Base-by-base conservation (phyloP, 1,284 basidiomycete species). In the Blastosporella zonata region DNA sequence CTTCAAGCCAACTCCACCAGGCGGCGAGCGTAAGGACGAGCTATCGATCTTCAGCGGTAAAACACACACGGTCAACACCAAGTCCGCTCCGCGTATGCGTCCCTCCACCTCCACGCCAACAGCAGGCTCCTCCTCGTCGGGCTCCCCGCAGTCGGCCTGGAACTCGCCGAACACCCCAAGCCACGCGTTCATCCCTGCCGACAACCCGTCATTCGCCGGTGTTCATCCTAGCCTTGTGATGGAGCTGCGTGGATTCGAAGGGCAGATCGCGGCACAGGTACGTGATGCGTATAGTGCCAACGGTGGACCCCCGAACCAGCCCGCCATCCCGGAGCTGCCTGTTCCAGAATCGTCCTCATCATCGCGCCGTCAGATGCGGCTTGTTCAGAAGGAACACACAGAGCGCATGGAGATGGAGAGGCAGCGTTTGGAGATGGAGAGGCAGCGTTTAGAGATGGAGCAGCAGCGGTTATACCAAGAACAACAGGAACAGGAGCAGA, bases 41-140 rank as follows among this genome's bases (percentile, higher is more conserved):
- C 68, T 88, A 20, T 77, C 79, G 4, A 84, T 88, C 34, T 87
- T 88, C 62, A 79, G 82, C 50, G 84, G 84, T n/a, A 77, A 78
- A 54, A 84, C 79, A 8, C 78, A 82, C 53, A 81, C 77, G 0
- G 68, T 86, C 3, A 45, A 46, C 12, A 70, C 68, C 0, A 79
- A 77, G 50, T 60, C 59, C 53, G 41, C 50, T 17, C 21, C n/a
- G 7, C 50, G 52, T 5, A 9, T 46, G 17, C 46, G 47, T 33
- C 51, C 67, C 23, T 38, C 52, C 13, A 42, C 60, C 35, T 51
- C 55, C 18, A n/a, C 9, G 4, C 13, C 29, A 6, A 25, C 35
- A 13, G 12, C 39, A 31, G 33, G 38, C 18, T 37, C 41, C 15
- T 37, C 40, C 10, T 40, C 36, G 3, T 33, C 49, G 2, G 39